Evolutionary conservation across 495 filamentous ascomycete genomes (phyloP), one percentile per base, ranked within the genome.

Genomic region (Aspergillus bertholletiae): DNA sequence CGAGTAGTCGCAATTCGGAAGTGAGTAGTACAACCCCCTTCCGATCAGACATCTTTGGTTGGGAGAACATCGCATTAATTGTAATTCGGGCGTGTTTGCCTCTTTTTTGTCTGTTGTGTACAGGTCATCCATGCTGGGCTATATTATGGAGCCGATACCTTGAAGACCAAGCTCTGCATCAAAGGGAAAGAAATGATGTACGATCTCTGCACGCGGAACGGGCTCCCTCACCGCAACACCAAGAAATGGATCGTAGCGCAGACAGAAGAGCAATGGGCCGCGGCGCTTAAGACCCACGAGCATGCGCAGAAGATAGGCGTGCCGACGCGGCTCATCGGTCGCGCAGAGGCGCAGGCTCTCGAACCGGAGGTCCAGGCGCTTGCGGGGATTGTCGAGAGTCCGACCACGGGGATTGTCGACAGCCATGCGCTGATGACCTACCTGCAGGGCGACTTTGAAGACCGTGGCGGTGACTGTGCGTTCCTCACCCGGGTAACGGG

Each of bases 241-340:
- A 91, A 90, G 41, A 98, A 98, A 78, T 96, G 95, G 91, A 86
- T 98, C 59, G 86, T 98, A 0, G 93, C 94, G 2, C 95, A 98
- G 72, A 84, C 82, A 45, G 72, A 74, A 8, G 70, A 75, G 34
- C 88, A 97, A 67, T 82, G 80, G 70, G 80, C 77, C 23, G 82
- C 79, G 1, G 80, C 92, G 2, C 64, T 88, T 40, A 77, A 76
- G 13, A 71, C 94, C 15, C 85, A 92, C 63, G 74, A 74, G 12
- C 85, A 88, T 48, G 86, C 90, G 17, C 68, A 76, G 26, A 67
- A 75, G 23, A 78, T 94, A 48, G 79, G 74, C 41, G 88, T 95
- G 0, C 90, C 92, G 9, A 89, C 87, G 23, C 79, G 83, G 24
- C 89, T 90, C 67, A 63, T 97, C 21, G 65, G 77, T 8, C 48